Base-by-base conservation (phyloP, 2,329 filamentous ascomycete species). In the Hymenoscyphus occultus region DNA sequence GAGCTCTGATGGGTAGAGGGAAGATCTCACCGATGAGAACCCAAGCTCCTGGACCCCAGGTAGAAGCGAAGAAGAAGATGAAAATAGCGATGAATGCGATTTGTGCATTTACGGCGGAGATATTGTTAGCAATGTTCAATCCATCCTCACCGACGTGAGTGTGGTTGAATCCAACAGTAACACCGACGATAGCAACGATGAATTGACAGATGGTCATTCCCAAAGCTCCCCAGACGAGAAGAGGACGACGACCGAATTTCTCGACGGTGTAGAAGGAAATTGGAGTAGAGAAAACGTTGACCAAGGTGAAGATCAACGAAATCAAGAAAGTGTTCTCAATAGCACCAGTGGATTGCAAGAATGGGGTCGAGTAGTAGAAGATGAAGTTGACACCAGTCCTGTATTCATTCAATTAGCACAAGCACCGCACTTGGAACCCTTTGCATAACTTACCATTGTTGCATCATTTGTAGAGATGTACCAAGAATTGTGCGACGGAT, bases 321-420 rank as follows among this genome's bases (percentile, higher is more conserved):
- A 83, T 91, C 90, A 93, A 75, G 67, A 90, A 76, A 87, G 80
- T 90, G 86, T 79, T 90, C 85, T 88, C 70, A 87, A 90, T 57
- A 60, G 68, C 66, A 85, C 95, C 94, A 65, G 90, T 86, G 10
- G 58, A 59, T 45, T 88, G 80, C 79, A 96, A 90, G 86, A 96
- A 95, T 93, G 84, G 96, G 93, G 91, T 93, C 40, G 90, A 91
- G 81, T 88, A 92, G 81, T 92, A 91, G 82, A 93, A 94, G 82
- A 95, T 91, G 79, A 94, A 96, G 84, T 96, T 96, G 79, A 96
- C 90, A 82, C 92, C 91, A 92, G 76, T 68, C 90, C 84, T 57
- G 79, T 96, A 92, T 67, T 86, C 80, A 79, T 90, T 86, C 78
- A 96, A 88, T 77, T 86, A 93, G 68, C 90, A 84, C 31, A 90